Base-by-base conservation (phyloP, 2,329 filamentous ascomycete genomes). In the Ophiosphaerella korrae region DNA sequence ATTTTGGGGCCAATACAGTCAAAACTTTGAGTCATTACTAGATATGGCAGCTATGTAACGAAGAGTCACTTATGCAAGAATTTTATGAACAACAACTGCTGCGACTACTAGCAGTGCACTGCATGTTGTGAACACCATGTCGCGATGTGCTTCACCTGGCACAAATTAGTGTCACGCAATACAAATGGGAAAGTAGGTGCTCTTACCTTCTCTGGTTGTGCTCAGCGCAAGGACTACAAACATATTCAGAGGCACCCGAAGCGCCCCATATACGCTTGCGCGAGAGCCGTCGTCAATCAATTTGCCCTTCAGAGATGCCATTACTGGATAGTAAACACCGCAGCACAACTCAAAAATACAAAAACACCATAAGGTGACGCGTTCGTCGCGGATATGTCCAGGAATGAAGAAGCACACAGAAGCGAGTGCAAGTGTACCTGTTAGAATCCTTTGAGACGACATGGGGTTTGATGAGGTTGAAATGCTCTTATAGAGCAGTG, bases 321-420 rank as follows among this genome's bases (percentile, higher is more conserved):
- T 82, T 50, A 76, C 78, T 0, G 83, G 84, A 59, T 77, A 85
- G 60, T 86, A 86, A 32, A 81, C 72, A 5, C 83, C 84, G 18
- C 85, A 78, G 62, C 81, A 83, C 9, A 75, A 72, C 63, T 86
- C 83, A 45, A 86, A 80, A 1, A 84, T 53, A 59, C 81, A 84
- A 60, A 86, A 84, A 7, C 76, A 75, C 78, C 80, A 84, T 57
- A 86, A 82, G 0, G 80, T 75, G 3, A 77, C 81, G 78, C 32
- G 71, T 70, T 55, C 76, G 31, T 70, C 63, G n/a, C 65, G 73
- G 12, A 78, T 73, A 8, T 78, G 74, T 21, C 77, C 64, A 1
- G 66, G 68, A 14, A 67, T 47, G 36, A 70, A 66, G 55, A 70
- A 71, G 48, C 67, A 69, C 2, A 61, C 35, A 3, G 68, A 65